Conservation (phyloP, 345 rosid species). For the Ceriops decandra region DNA sequence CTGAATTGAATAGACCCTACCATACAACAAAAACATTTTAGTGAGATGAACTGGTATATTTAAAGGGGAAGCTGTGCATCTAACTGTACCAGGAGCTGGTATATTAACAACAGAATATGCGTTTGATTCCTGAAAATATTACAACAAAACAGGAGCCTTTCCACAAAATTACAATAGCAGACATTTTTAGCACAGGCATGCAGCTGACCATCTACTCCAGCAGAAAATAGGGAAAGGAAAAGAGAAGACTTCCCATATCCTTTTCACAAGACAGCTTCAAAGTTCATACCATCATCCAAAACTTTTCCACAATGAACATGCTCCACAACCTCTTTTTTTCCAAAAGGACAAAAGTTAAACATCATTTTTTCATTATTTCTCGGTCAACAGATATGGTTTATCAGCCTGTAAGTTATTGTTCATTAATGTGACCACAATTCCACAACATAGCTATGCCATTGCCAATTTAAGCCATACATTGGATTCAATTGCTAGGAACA, state of each 20-base stretch:
- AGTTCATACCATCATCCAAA: not conserved
- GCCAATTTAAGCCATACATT: not conserved
- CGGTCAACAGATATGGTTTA: not conserved
- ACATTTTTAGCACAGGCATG: not conserved
- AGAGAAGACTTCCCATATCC: not conserved
- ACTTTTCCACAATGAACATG: not conserved
- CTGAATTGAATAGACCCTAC: slow-evolving; percentile 91
- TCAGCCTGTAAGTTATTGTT: not conserved
- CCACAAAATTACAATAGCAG: too few species aligned
- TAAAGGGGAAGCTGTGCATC: not conserved
- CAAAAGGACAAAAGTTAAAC: not conserved
- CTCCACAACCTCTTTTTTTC: not conserved
- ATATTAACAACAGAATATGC: too few species aligned
- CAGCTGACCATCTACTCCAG: not conserved
- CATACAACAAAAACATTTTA: slow-evolving; percentile 8
- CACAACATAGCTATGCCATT: not conserved
- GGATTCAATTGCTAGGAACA: not conserved
- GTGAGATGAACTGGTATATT: not conserved
- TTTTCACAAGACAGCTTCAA: not conserved
- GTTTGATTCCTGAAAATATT: too few species aligned
- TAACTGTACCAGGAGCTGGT: not conserved
- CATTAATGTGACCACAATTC: slow-evolving; percentile 11
- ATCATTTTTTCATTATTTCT: not conserved
- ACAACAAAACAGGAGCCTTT: too few species aligned
- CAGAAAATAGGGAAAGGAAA: not conserved